phyloP scores from a whole-genome alignment of 345 rosid species.

The Atalantia buxifolia region DNA sequence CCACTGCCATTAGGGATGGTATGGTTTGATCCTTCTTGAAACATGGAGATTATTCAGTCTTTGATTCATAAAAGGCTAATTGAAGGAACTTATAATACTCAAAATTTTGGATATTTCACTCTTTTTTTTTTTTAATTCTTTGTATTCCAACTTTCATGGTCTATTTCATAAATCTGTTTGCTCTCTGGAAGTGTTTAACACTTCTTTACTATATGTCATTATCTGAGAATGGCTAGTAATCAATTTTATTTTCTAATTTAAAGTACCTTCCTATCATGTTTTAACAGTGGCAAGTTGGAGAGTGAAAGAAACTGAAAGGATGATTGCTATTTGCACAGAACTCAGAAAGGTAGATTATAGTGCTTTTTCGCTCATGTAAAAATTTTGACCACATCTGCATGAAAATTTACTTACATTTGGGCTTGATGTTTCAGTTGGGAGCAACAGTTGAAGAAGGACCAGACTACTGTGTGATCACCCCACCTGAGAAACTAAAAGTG shows the following conservation, averaged over 20 bases:
- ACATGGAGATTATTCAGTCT: not conserved
- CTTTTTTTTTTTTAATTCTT: not conserved
- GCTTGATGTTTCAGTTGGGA: slow-evolving; percentile 57
- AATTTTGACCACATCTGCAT: not conserved
- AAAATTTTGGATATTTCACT: not conserved
- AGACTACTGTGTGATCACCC: slow-evolving; percentile 92
- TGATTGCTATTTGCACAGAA: slow-evolving; percentile 97
- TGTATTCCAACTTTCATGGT: not conserved
- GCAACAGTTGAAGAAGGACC: slow-evolving; percentile 98
- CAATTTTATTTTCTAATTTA: not conserved
- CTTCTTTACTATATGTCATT: not conserved
- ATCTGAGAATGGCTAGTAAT: not conserved
- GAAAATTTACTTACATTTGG: not conserved
- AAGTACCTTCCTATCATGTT: not conserved
- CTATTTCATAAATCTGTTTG: not conserved
- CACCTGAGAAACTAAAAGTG: slow-evolving; percentile 71
- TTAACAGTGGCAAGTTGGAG: slow-evolving; percentile 96
- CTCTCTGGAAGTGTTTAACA: not conserved
- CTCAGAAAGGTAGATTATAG: slow-evolving; percentile 64
- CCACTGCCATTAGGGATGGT: slow-evolving; percentile 97
- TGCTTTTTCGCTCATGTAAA: not conserved
- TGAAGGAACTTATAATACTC: not conserved
- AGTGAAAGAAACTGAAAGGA: slow-evolving; percentile 95
- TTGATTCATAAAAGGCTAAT: not conserved
- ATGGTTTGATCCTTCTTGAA: slow-evolving; percentile 13